phyloP scores from a whole-genome alignment of 2,329 filamentous ascomycete species.

The Ophiobolus disseminans region DNA sequence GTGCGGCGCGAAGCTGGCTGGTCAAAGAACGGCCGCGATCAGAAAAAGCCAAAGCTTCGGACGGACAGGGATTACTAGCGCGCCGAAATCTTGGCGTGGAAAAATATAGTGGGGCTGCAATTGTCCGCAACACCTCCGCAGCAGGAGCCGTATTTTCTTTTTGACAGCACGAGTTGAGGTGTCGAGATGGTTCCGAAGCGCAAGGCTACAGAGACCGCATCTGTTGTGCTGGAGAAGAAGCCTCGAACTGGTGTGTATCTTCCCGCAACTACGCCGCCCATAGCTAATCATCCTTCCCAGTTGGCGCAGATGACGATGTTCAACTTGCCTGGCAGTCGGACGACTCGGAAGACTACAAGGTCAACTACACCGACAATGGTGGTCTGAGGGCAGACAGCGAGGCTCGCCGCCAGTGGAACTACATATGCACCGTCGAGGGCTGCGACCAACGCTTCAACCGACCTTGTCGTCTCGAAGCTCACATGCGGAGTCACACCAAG shows the following conservation, averaged over 20 bases:
- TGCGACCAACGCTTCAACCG: constrained; percentile 89
- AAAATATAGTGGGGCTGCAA: constrained; percentile 25
- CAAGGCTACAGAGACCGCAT: constrained; percentile 19
- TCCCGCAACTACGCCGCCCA: constrained; percentile 8
- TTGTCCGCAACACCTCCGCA: not conserved
- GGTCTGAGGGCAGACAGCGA: constrained; percentile 39
- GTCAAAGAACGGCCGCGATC: constrained; percentile 23
- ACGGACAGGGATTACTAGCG: constrained; percentile 12
- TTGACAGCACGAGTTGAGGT: not conserved
- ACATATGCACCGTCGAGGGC: constrained; percentile 74
- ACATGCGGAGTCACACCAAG: constrained; percentile 84
- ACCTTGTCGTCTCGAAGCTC: constrained; percentile 76
- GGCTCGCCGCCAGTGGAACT: constrained; percentile 72
- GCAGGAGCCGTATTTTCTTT: not conserved
- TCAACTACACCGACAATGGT: constrained; percentile 40
- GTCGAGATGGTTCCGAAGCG: constrained; percentile 39
- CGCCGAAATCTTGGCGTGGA: constrained; percentile 26
- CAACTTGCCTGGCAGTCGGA: constrained; percentile 29
- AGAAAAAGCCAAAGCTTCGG: constrained; percentile 23
- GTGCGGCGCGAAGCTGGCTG: not conserved
- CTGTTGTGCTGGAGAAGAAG: constrained; percentile 29
- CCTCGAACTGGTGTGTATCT: constrained; percentile 29
- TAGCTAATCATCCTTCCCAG: constrained; percentile 13
- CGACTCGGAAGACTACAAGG: constrained; percentile 31
- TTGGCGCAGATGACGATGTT: constrained; percentile 12